These are phyloP conservation scores for Quercus bicolor DNA, from an alignment of 306 rosid species.

Conservation along the genomic window DNA sequence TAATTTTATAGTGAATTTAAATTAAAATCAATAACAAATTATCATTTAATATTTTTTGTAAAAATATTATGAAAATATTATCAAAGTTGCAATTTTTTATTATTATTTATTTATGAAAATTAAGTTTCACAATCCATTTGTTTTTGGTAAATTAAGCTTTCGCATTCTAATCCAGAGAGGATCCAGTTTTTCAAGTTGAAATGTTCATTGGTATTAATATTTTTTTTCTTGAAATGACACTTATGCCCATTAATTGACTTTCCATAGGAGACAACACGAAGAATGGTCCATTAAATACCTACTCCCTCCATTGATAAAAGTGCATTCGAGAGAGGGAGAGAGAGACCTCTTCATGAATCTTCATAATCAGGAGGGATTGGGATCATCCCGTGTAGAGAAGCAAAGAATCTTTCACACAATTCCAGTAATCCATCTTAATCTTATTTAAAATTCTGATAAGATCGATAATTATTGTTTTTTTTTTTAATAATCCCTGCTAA, in stretches of 20 bases:
- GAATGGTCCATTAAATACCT: slow-evolving; percentile 8
- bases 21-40: too few relatives aligned
- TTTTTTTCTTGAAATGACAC: neutral
- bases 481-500: too few relatives aligned
- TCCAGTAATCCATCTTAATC: neutral
- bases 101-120: too few relatives aligned
- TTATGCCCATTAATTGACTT: slow-evolving; percentile 28
- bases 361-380: too few relatives aligned
- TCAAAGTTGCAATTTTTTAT: too few relatives aligned
- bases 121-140: too few relatives aligned
- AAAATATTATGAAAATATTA: too few relatives aligned
- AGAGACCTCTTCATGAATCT: too few relatives aligned
- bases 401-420: neutral
- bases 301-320: slow-evolving; percentile 21
- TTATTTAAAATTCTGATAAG: neutral
- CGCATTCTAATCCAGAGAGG: too few relatives aligned
- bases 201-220: neutral
- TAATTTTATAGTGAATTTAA: too few relatives aligned
- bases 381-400: neutral
- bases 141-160: too few relatives aligned
- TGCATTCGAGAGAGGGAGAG: slow-evolving; percentile 3
- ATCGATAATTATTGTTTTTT: neutral
- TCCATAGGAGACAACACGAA: neutral
- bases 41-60: too few relatives aligned
- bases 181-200: slow-evolving; percentile 3